Base-by-base conservation (phyloP, 2,329 filamentous ascomycete species). In the Aureobasidium sp. region DNA sequence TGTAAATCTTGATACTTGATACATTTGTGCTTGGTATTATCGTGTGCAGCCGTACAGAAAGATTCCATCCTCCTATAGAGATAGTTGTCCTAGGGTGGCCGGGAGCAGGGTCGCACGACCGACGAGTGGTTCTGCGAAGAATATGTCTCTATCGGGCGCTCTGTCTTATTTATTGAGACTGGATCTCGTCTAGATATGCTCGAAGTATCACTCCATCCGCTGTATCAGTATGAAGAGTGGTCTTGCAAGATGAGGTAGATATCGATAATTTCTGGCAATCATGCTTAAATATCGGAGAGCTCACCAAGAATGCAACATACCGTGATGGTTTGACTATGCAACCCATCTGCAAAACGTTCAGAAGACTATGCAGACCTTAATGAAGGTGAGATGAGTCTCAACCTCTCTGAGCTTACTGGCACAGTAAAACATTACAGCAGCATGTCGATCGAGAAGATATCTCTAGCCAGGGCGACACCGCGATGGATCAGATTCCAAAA, bases 131-230 rank as follows among this genome's bases (percentile, higher is more conserved):
- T 1, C 6, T 1, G 14, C 1, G 7, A 51, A 20, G 6, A 36
- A 34, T 6, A 34, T 20, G 44, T 15, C 17, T 31, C 9, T 48
- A 48, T 29, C n/a, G 3, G 4, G 15, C 25, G 44, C 17, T 29
- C 15, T 3, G 5, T 5, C 2, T 2, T 11, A 48, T 8, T 25
- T 9, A 4, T n/a, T 17, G 15, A n/a, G 25, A 3, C n/a, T 3
- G 2, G 2, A 9, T 12, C 7, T 9, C 7, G 5, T n/a, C 25
- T 7, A n/a, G 0, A 5, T 7, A 5, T 9, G 6, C 25, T 11
- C n/a, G 7, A 9, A 0, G 11, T n/a, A 48, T 4, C 3, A 9
- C 0, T n/a, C 1, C n/a, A n/a, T 3, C 4, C 1, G 8, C 5
- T 11, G 14, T 31, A n/a, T 5, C 15, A 17, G 9, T 31, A 11